Evolutionary conservation across 2,329 filamentous ascomycete genomes (phyloP), one percentile per base, ranked within the genome.

Genomic region (Cladosporium halotolerans): DNA sequence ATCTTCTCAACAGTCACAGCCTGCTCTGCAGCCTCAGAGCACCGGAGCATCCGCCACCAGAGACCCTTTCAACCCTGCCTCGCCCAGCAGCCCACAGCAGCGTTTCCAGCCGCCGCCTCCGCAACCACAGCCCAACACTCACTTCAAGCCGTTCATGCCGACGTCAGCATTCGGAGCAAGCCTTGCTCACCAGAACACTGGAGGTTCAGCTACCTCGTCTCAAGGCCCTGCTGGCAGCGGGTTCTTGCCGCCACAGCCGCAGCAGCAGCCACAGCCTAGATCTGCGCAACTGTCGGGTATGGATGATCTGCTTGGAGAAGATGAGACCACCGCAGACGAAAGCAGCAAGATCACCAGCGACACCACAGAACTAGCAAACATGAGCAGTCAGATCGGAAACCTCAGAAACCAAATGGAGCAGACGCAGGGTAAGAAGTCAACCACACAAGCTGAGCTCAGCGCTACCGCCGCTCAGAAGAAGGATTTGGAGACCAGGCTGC

Each of bases 381-480:
- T 99, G 62, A 96, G 92, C 1, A 97, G 95, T 68, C 93, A 97
- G 70, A 89, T 99, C 59, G 85, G 89, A 32, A 92, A 88, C 2
- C 73, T 99, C 52, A 87, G 91, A 0, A 95, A 86, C 66, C 90
- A 99, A 72, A 96, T 95, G 83, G 89, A 96, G 67, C 89, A 92
- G 61, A 86, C 96, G 1, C 89, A 95, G 68, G 82, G 79, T 33
- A 92, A 96, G 72, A 86, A 90, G 58, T 80, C 76, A 4, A 81
- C 82, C 2, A 86, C 87, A 0, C 90, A 96, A 69, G 85, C 86
- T 59, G 89, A 96, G 55, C 74, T 97, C 48, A 87, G 80, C 57
- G 88, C 91, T 65, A 85, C 88, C 32, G 88, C 80, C 48, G 83
- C 85, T 10, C 91, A 97, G 69, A 97, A 96, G 75, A 86, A 87